phyloP scores from a whole-genome alignment of 495 filamentous ascomycete species.

The Hypoxylon lienhwacheense region DNA sequence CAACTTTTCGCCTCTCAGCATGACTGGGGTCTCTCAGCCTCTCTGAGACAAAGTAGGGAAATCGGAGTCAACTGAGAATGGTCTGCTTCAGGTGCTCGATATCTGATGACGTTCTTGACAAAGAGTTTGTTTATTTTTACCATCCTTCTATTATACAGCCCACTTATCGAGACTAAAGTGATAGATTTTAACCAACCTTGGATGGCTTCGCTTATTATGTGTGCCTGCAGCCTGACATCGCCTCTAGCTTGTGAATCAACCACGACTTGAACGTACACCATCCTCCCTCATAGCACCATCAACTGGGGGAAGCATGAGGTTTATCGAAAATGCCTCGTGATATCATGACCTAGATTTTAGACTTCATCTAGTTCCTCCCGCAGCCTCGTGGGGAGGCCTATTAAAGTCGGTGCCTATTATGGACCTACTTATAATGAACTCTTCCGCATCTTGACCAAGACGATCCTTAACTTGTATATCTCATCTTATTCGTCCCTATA shows the following conservation, averaged over 20 bases:
- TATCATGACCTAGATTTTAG: conserved; percentile 14
- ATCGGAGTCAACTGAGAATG: conserved; percentile 25
- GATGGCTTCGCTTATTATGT: conserved; percentile 3
- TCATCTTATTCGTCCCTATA: conserved; percentile 21
- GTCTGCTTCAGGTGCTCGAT: conserved; percentile 12
- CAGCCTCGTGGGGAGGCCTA: conserved; percentile 33
- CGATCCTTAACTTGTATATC: conserved; percentile 22
- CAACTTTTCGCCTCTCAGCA: too few species aligned
- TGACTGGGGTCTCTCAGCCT: conserved; percentile 12
- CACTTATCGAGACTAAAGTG: conserved; percentile 13
- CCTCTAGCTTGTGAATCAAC: conserved; percentile 2
- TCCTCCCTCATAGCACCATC: conserved; percentile 14
- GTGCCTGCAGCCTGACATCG: background rate
- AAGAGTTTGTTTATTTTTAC: too few species aligned
- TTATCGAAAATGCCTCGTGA: conserved; percentile 21
- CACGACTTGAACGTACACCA: background rate
- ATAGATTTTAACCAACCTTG: conserved; percentile 1
- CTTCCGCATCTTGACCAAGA: conserved; percentile 20
- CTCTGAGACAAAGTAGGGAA: conserved; percentile 19
- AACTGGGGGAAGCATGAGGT: conserved; percentile 24
- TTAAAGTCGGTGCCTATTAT: conserved; percentile 15
- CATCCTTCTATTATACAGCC: conserved; percentile 5
- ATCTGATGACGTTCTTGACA: conserved; percentile 22
- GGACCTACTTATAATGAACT: conserved; percentile 28
- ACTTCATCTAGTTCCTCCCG: conserved; percentile 21